phyloP scores from a whole-genome alignment of 2,329 filamentous ascomycete species.

The Aspergillus sp. region DNA sequence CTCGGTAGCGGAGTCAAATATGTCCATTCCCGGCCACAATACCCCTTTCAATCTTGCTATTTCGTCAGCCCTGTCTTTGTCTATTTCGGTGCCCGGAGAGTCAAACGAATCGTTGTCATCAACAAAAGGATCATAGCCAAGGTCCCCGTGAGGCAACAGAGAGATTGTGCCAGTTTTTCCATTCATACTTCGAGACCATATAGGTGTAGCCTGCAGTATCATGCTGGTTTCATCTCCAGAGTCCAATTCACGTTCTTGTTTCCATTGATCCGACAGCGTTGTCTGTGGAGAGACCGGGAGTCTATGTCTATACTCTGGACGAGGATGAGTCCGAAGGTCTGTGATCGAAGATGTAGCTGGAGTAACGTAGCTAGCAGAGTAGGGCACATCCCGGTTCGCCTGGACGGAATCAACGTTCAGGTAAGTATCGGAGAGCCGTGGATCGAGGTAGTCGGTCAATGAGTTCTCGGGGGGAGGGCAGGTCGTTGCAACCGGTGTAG shows the following conservation, averaged over 20 bases:
- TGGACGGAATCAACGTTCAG: constrained; percentile 2
- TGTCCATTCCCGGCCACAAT: constrained; percentile 48
- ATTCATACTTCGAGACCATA: constrained; percentile 5
- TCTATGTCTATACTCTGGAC: constrained; percentile 1
- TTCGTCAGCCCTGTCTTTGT: constrained; percentile 31
- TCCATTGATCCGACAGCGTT: constrained; percentile 5
- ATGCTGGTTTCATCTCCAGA: constrained; percentile 10
- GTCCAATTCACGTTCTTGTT: constrained; percentile 11
- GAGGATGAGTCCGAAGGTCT: constrained; percentile 1
- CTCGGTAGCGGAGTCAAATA: constrained; percentile 48
- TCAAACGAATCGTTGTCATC: constrained; percentile 12
- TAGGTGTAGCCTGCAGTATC: constrained; percentile 7
- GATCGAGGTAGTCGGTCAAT: constrained; percentile 22
- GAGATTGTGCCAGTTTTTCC: constrained; percentile 1
- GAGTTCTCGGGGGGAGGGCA: constrained; percentile 1
- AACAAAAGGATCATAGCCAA: constrained; percentile 16
- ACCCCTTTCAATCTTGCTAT: constrained; percentile 43
- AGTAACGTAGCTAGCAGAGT: constrained; percentile 4
- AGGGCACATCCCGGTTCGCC: constrained; percentile 1
- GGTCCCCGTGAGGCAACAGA: background rate
- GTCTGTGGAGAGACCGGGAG: background rate
- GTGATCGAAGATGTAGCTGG: constrained; percentile 1
- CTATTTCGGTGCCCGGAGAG: constrained; percentile 15
- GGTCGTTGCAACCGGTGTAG: background rate
- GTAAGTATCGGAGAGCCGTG: constrained; percentile 19